A percentile compares a stretch with the other conserved stretches of the same genome.
phyloP scores from a whole-genome alignment of 306 rosid genomes.

The Vigna hirtella region DNA sequence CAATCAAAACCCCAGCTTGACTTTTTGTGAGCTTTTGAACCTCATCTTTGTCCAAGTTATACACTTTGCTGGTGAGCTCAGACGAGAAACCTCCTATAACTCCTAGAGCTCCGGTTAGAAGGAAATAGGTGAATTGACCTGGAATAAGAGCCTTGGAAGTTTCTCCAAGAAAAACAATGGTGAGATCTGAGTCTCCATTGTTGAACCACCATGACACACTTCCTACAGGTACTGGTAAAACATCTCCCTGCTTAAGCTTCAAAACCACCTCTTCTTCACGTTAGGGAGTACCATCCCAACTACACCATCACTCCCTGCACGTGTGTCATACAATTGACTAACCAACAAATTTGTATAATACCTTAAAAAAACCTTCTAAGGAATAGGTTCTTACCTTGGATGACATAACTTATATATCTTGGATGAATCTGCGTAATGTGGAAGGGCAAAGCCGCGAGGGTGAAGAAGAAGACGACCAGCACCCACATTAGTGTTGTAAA shows the following conservation, averaged over 20 bases:
- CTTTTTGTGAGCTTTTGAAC: constrained; percentile 49
- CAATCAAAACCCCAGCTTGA: constrained; percentile 55
- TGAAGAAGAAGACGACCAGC: constrained; percentile 61
- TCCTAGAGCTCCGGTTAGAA: constrained; percentile 55
- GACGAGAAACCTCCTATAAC: constrained; percentile 53
- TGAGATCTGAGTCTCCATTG: constrained; percentile 56
- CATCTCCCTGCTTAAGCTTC: constrained; percentile 62
- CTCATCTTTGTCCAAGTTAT: constrained; percentile 44
- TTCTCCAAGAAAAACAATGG: constrained; percentile 56
- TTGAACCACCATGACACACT: constrained; percentile 84
- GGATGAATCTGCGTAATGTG: constrained; percentile 64
- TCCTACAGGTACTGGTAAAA: constrained; percentile 61
- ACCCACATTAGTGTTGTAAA: constrained; percentile 54
- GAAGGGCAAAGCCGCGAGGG: constrained; percentile 74
- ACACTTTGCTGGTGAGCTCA: constrained; percentile 48
- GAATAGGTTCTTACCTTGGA: constrained; percentile 50
- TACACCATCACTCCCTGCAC: constrained; percentile 56
- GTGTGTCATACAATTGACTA: too few species aligned
- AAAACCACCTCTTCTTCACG: constrained; percentile 53
- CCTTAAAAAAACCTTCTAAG: too few species aligned
- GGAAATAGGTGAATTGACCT: constrained; percentile 60
- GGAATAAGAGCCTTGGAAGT: constrained; percentile 52
- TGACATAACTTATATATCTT: constrained; percentile 61
- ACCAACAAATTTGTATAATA: too few species aligned
- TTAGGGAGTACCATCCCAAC: constrained; percentile 54